These are phyloP conservation scores for Chrysosphaeria jannelii DNA, from an alignment of 2,329 filamentous ascomycete genomes.

Conservation along the genomic window DNA sequence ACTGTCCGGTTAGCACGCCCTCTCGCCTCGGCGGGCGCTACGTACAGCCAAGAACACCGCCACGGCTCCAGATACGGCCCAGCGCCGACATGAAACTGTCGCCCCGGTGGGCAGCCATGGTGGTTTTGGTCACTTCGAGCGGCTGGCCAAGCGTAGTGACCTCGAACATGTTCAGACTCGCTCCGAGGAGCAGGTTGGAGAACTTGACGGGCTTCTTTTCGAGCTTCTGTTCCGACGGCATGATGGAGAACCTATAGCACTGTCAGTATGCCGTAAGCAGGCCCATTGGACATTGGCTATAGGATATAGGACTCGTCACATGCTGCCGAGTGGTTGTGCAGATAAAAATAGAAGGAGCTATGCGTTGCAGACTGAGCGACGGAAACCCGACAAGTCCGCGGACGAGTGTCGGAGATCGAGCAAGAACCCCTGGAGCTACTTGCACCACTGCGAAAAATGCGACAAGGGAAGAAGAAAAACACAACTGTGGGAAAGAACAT, in stretches of 20 bases:
- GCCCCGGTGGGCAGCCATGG: constrained; percentile 88
- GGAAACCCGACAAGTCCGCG: too few species aligned
- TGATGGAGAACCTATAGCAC: not conserved
- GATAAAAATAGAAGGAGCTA: too few species aligned
- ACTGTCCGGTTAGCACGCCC: constrained; percentile 20
- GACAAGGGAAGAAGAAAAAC: too few species aligned
- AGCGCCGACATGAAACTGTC: constrained; percentile 66
- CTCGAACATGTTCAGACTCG: constrained; percentile 90
- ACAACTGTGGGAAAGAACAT: too few species aligned
- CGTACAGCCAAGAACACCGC: constrained; percentile 83
- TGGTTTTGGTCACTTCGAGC: constrained; percentile 96
- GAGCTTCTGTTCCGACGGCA: constrained; percentile 21
- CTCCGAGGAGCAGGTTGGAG: constrained; percentile 87
- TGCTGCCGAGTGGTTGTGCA: too few species aligned
- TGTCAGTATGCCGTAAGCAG: too few species aligned
- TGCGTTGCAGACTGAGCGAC: too few species aligned
- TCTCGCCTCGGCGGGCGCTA: constrained; percentile 6
- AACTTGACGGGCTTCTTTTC: constrained; percentile 99
- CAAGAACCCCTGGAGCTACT: too few species aligned
- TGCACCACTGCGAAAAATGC: too few species aligned
- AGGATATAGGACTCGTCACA: too few species aligned
- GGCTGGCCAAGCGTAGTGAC: constrained; percentile 40
- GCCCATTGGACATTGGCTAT: too few species aligned
- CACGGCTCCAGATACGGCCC: constrained; percentile 70
- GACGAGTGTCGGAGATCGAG: too few species aligned